Evolutionary conservation across 2,329 filamentous ascomycete species (phyloP), one percentile per base, ranked within the genome.

Genomic region (Pseudocercospora pini-densiflorae): DNA sequence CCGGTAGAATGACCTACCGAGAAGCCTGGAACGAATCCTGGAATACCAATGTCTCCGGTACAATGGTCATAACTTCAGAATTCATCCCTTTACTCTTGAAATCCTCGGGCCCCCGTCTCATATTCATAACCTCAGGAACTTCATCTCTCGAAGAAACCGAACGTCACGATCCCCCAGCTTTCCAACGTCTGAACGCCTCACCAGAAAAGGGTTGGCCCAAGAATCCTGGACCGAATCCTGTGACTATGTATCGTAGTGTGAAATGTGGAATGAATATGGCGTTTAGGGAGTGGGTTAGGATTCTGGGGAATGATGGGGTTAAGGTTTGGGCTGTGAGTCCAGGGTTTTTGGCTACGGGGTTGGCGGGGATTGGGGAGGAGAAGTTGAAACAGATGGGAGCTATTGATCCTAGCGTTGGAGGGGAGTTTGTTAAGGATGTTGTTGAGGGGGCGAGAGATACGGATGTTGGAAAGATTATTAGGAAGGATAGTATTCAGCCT

Each of bases 181-280:
- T 77, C 14, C 75, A 62, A 31, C 61, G 69, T 5, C 64, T 70
- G 31, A 72, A 72, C 53, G 63, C 54, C 36, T 70, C 55, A 19
- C 77, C 71, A 2, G 75, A 78, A 2, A 76, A 76, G 5, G 83
- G 84, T 0, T 86, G 84, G 83, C 84, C 84, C 0, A 85, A 85
- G 73, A 68, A 70, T 3, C 45, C 64, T 0, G 54, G 63, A 8
- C 54, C 67, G 5, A 73, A 74, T 23, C 72, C 71, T 10, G 70
- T 79, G 5, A 72, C 72, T 0, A 74, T 75, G 12, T 84, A 85
- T 63, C 77, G 81, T 8, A 74, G 74, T 61, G 77, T 76, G 31
- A 85, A 85, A 74, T 77, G 79, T 4, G 84, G 79, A 0, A 60
- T 85, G 69, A 85, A 83, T 45, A 86, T 85, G 77, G 40, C 84